Evolutionary conservation across 73 alveolate genomes (phyloP).

Genomic region (Urostyla sp.): DNA sequence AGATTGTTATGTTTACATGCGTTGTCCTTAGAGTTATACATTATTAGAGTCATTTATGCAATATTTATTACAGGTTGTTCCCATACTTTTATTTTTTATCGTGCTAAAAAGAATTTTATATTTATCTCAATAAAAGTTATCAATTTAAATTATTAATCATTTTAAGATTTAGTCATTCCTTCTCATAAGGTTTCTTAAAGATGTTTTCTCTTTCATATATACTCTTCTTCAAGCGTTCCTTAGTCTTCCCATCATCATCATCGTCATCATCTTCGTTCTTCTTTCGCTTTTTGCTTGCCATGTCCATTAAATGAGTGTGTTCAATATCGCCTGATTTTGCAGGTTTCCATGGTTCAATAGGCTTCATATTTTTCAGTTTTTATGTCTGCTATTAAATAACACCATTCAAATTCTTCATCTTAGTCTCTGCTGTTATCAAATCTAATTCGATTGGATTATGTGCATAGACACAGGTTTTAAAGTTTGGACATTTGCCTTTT

Average conservation of each 20-base stretch:
- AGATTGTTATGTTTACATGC: too few relatives aligned
- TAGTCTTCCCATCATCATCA: constrained; percentile 33
- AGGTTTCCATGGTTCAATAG: constrained; percentile 72
- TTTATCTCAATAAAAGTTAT: not conserved
- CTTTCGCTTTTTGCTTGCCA: constrained; percentile 59
- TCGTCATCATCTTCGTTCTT: constrained; percentile 51
- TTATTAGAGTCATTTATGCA: too few relatives aligned
- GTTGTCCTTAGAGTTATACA: too few relatives aligned
- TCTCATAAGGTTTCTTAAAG: constrained; percentile 45
- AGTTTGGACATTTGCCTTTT: constrained; percentile 48
- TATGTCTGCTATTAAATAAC: constrained; percentile 8
- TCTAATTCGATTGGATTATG: constrained; percentile 71
- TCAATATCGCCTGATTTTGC: constrained; percentile 55
- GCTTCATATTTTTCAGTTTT: constrained; percentile 63
- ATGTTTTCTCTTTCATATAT: constrained; percentile 47
- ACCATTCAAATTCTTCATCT: constrained; percentile 70
- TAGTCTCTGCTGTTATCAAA: constrained; percentile 64
- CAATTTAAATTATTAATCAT: not conserved
- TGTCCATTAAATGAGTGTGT: constrained; percentile 52
- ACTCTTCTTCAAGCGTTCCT: constrained; percentile 25
- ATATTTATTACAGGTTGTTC: too few relatives aligned
- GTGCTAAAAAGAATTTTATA: not conserved
- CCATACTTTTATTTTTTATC: too few relatives aligned
- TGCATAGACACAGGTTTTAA: constrained; percentile 56
- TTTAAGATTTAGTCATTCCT: not conserved